Percentiles rank a stretch among this genome's conserved stretches.
These are phyloP conservation scores for Globisporangium spinosum DNA, from an alignment of 352 stramenopile species.

Conservation along the genomic window DNA sequence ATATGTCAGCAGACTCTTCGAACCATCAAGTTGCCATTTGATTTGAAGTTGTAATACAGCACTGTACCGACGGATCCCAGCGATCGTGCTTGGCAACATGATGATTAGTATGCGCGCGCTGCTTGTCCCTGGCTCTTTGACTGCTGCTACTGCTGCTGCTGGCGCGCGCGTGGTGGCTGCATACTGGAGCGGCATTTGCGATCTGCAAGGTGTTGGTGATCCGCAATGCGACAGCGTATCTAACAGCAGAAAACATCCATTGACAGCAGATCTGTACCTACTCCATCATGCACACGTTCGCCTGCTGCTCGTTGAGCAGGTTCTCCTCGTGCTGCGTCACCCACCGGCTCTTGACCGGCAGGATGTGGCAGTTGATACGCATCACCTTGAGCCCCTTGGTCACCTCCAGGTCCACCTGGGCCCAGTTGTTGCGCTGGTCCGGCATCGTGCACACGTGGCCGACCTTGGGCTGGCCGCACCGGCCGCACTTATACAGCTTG, in stretches of 20 bases:
- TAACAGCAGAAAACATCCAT: neutral
- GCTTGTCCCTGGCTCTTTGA: neutral
- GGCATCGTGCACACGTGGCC: constrained; percentile 85
- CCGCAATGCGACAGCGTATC: neutral
- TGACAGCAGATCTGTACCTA: neutral
- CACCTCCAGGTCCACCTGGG: constrained; percentile 70
- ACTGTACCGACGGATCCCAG: neutral
- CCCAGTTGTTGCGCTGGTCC: constrained; percentile 85
- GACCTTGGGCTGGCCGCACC: constrained; percentile 82
- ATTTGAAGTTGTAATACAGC: neutral
- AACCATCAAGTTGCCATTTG: neutral
- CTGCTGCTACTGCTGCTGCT: too few relatives aligned
- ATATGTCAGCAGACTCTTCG: neutral
- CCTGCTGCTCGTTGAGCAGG: constrained; percentile 15
- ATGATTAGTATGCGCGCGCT: neutral
- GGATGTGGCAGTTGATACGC: constrained; percentile 70
- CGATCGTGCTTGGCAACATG: neutral
- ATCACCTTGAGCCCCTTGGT: constrained; percentile 73
- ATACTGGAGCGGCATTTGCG: neutral
- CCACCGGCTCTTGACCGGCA: constrained; percentile 68
- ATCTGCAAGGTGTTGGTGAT: neutral
- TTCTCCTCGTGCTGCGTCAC: constrained; percentile 64
- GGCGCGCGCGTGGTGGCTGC: neutral
- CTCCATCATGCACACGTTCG: neutral
- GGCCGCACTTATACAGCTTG: constrained; percentile 86